A percentile compares a stretch with the other conserved stretches of the same genome.
These are phyloP conservation scores for cucumber (Cucumis sativus) DNA, from an alignment of 306 rosid genomes.

Conservation along the genomic window Cucumber_9930_V3 NC_026661.2:17837001-17837500, in stretches of 20 bases:
- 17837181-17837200: background rate
- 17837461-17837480: background rate
- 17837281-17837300: background rate
- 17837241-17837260: background rate
- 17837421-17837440: background rate
- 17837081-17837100: background rate
- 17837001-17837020: background rate
- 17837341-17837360: background rate
- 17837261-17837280: background rate
- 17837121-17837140: background rate
- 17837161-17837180: background rate
- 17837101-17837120: background rate
- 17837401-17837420: background rate
- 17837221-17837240: background rate
- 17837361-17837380: background rate
- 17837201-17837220: background rate
- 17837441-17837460: background rate
- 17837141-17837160: background rate
- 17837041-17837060: background rate
- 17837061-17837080: background rate
- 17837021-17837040: background rate
- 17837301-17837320: background rate
- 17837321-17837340: background rate
- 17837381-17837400: background rate
- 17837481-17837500: background rate